Evolutionary conservation across 1,139 yeast genomes (phyloP), one percentile per base, ranked within the genome.

Genomic region (Cylindricascospora bacillispora): DNA sequence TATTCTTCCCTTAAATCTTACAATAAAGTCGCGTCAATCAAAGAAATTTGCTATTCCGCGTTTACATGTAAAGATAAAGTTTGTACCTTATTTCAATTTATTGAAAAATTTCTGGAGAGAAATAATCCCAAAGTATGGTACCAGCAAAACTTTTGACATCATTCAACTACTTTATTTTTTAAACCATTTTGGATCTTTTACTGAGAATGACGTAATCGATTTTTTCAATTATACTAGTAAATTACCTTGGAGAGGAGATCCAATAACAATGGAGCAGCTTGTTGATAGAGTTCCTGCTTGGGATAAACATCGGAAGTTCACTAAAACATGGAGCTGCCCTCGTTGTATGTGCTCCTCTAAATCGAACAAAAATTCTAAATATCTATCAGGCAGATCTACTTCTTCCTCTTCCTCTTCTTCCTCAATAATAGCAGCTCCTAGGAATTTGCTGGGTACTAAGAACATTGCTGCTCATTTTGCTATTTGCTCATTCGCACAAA

Each of bases 391-490:
- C n/a, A n/a, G n/a, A n/a, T n/a, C n/a, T n/a, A n/a, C n/a, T n/a
- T n/a, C n/a, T n/a, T n/a, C n/a, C n/a, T n/a, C n/a, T n/a, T n/a
- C n/a, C n/a, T n/a, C n/a, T n/a, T n/a, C n/a, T n/a, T n/a, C n/a
- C n/a, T n/a, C n/a, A n/a, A n/a, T n/a, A n/a, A 28, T 50, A 17
- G 40, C 38, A 13, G 27, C 38, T 16, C 7, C 21, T 18, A 56
- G 47, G 28, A 52, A 67, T 26, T n/a, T n/a, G n/a, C n/a, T n/a
- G n/a, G n/a, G n/a, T n/a, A n/a, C n/a, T n/a, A n/a, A n/a, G n/a
- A 93, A 83, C 43, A 71, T 83, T 29, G 71, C 82, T 15, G 75
- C 85, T 1, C 98, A 89, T 58, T 67, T 86, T 38, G 92, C 95
- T 0, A 72, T 83, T 2, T 89, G 98, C 56, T 76, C 83, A 0